These are phyloP conservation scores for Aphanoascus verrucosus DNA, from an alignment of 2,329 filamentous ascomycete species.

Conservation along the genomic window DNA sequence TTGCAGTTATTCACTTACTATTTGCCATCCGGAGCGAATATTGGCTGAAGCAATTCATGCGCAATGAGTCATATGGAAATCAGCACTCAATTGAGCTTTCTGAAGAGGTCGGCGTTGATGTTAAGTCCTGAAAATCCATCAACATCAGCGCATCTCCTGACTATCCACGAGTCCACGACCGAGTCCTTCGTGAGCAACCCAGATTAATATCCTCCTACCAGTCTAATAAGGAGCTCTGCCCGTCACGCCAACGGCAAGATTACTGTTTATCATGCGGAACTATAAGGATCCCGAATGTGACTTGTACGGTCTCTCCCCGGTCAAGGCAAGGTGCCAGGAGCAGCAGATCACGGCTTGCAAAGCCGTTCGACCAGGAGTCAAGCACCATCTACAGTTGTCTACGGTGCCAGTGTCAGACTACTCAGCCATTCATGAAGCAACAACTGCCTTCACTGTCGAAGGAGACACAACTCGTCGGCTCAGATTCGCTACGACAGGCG, in stretches of 20 bases:
- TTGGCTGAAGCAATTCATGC: not conserved
- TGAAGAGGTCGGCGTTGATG: slow-evolving; percentile 28
- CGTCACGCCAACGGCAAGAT: slow-evolving; percentile 10
- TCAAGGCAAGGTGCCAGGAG: slow-evolving; percentile 16
- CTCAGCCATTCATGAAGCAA: slow-evolving; percentile 21
- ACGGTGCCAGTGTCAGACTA: slow-evolving; percentile 28
- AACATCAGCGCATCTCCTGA: slow-evolving; percentile 33
- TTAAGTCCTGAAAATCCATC: slow-evolving; percentile 28
- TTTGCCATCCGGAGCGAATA: not conserved
- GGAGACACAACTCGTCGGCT: slow-evolving; percentile 13
- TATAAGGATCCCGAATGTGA: slow-evolving; percentile 25
- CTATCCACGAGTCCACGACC: slow-evolving; percentile 33
- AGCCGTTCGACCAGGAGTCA: slow-evolving; percentile 12
- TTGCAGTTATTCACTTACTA: not conserved
- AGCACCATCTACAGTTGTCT: slow-evolving; percentile 28
- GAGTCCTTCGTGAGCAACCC: slow-evolving; percentile 26
- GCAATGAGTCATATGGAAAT: slow-evolving; percentile 1
- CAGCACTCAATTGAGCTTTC: slow-evolving; percentile 23
- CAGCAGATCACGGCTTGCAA: slow-evolving; percentile 7
- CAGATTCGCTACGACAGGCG: slow-evolving; percentile 5
- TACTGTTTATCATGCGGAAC: slow-evolving; percentile 35
- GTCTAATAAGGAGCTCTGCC: slow-evolving; percentile 16
- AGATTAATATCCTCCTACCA: slow-evolving; percentile 26
- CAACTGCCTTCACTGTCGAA: slow-evolving; percentile 12
- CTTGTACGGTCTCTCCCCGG: slow-evolving; percentile 23